Percentiles rank a stretch among this genome's conserved stretches.
Conservation (phyloP, 345 rosid genomes). For the Gossypium stocksii region DNA sequence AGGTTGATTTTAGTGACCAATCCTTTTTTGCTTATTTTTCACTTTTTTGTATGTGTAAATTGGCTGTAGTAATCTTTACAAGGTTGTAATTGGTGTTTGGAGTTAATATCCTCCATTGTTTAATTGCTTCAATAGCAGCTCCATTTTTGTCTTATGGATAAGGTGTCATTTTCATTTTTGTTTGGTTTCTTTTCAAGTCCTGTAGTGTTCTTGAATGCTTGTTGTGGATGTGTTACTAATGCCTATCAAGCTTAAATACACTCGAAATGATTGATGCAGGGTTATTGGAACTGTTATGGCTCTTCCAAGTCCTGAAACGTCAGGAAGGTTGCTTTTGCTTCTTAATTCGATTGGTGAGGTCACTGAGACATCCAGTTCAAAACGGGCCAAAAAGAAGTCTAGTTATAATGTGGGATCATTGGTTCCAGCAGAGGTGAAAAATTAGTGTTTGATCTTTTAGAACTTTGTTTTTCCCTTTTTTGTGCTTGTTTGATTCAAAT, state of each 20-base stretch:
- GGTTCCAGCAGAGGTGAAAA: conserved; percentile 79
- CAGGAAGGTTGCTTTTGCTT: conserved; percentile 82
- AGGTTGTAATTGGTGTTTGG: background rate
- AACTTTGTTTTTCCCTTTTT: background rate
- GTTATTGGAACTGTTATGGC: conserved; percentile 67
- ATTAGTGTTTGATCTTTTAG: background rate
- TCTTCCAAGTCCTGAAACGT: conserved; percentile 53
- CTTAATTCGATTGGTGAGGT: conserved; percentile 56
- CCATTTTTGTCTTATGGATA: background rate
- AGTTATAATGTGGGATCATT: conserved; percentile 66
- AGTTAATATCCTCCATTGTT: background rate
- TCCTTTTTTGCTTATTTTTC: background rate
- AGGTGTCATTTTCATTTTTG: conserved; percentile 6
- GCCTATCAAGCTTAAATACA: background rate
- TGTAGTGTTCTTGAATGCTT: conserved; percentile 3
- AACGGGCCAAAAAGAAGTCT: conserved; percentile 77
- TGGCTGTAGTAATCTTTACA: background rate
- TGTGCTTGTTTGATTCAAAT: background rate
- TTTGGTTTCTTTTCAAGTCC: conserved; percentile 1
- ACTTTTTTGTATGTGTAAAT: background rate
- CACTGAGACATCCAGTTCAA: conserved; percentile 62
- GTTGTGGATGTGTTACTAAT: background rate
- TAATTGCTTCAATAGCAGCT: background rate
- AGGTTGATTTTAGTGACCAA: background rate
- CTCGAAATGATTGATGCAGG: conserved; percentile 40